Evolutionary conservation across 768 basidiomycete species (phyloP).

Genomic region (Phanerodontia chrysosporium): DNA sequence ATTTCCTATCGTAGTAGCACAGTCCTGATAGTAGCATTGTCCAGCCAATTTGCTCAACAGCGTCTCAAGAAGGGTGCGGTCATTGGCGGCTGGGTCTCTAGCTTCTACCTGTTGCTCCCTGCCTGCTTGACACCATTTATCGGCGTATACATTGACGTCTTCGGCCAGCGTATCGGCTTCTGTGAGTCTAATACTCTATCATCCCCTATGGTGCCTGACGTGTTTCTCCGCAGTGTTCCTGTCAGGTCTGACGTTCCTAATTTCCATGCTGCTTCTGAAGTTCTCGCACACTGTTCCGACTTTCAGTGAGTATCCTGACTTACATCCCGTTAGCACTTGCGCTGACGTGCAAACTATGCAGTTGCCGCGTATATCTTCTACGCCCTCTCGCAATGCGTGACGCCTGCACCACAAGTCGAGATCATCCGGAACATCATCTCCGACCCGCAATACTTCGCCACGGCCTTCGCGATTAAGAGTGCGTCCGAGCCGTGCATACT

Average conservation of each 20-base stretch:
- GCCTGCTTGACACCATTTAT: conserved; percentile 37
- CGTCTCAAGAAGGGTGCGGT: conserved; percentile 38
- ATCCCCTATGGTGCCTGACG: background rate
- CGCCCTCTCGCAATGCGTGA: conserved; percentile 33
- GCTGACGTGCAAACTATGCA: conserved; percentile 6
- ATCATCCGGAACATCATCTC: conserved; percentile 39
- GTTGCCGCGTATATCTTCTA: conserved; percentile 41
- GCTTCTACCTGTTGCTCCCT: conserved; percentile 38
- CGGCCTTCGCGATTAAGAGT: conserved; percentile 39
- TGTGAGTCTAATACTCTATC: conserved; percentile 23
- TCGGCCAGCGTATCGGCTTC: conserved; percentile 35
- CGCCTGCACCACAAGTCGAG: conserved; percentile 34
- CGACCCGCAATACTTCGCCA: conserved; percentile 38
- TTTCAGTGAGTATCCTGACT: conserved; percentile 26
- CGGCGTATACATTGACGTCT: conserved; percentile 37
- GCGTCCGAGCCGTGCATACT: conserved; percentile 6
- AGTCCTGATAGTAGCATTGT: no score
- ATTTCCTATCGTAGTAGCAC: background rate
- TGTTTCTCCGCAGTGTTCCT: conserved; percentile 30
- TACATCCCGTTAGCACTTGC: background rate
- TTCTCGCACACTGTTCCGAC: conserved; percentile 35
- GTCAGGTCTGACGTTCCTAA: conserved; percentile 35
- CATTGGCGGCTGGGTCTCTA: conserved; percentile 42
- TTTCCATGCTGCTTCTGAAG: conserved; percentile 38
- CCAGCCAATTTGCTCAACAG: conserved; percentile 41